Conservation (phyloP, 1,139 yeast species). For the Kodamaea alishanica region DNA sequence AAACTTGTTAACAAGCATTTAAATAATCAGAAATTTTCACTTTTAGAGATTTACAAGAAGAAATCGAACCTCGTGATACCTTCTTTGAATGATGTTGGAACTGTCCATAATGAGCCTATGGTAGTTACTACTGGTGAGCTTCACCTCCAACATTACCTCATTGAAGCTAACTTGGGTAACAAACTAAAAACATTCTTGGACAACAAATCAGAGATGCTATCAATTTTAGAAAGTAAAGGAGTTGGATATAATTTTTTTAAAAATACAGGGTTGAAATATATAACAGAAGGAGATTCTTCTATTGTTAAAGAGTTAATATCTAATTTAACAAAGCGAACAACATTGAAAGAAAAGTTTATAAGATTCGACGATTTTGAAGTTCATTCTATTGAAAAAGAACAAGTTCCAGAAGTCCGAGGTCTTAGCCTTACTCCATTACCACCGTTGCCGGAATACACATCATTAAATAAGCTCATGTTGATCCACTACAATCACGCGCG, state of each 20-base stretch:
- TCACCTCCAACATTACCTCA: background rate
- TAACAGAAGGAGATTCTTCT: no score
- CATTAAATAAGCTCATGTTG: constrained; percentile 13
- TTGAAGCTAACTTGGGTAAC: constrained; percentile 3
- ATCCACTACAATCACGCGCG: constrained; percentile 18
- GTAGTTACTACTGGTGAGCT: no score
- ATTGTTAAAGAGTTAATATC: background rate
- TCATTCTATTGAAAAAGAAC: background rate
- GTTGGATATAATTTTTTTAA: background rate
- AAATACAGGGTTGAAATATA: no score
- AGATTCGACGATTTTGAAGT: background rate
- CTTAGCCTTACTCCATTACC: background rate
- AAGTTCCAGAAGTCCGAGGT: background rate
- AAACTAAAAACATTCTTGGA: constrained; percentile 2
- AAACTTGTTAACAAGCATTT: constrained; percentile 1
- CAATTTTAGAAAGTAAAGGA: background rate
- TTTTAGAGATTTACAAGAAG: constrained; percentile 6
- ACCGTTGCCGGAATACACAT: background rate
- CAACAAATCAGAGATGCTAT: background rate
- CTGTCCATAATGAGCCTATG: no score
- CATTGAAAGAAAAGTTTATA: background rate
- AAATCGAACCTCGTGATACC: background rate
- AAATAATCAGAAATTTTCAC: constrained; percentile 5
- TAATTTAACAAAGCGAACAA: background rate
- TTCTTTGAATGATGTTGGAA: no score